Evolutionary conservation across 179 eudicot genomes (phyloP).

Genomic region (Actinidia chinensis): DNA sequence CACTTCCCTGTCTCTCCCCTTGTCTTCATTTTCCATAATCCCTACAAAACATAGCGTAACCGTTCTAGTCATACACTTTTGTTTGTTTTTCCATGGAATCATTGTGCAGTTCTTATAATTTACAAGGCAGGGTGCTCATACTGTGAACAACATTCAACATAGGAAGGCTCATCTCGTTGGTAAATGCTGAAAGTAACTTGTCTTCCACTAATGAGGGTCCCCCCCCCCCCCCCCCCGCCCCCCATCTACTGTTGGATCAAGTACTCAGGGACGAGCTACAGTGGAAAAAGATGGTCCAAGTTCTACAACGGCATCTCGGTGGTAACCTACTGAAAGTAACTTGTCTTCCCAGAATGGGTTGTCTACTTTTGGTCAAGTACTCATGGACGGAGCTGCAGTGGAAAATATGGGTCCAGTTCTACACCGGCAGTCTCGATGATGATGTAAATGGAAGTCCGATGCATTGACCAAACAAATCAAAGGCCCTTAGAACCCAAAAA

Average conservation of each 20-base stretch:
- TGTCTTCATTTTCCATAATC: too few species aligned
- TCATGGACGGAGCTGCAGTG: conserved; percentile 36
- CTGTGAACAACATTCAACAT: conserved; percentile 33
- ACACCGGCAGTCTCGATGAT: conserved; percentile 34
- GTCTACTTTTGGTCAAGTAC: conserved; percentile 48
- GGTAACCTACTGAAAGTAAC: too few species aligned
- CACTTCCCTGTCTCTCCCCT: too few species aligned
- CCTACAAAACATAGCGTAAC: too few species aligned
- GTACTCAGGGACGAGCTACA: too few species aligned
- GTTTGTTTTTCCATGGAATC: too few species aligned
- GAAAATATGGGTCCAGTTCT: conserved; percentile 52
- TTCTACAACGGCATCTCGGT: background rate
- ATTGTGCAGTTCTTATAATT: too few species aligned
- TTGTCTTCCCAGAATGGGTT: too few species aligned
- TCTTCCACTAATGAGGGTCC: conserved; percentile 33
- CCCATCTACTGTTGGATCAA: too few species aligned
- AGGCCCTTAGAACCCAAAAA: conserved; percentile 63
- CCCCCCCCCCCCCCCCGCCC: too few species aligned
- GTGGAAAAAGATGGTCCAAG: too few species aligned
- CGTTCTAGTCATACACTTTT: too few species aligned
- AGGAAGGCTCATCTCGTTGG: conserved; percentile 44
- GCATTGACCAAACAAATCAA: conserved; percentile 58
- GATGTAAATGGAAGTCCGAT: conserved; percentile 50
- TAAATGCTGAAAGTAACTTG: conserved; percentile 39
- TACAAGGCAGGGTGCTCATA: conserved; percentile 27